Evolutionary conservation across 2,329 filamentous ascomycete species (phyloP).

Genomic region (Pseudocercospora crystallina): DNA sequence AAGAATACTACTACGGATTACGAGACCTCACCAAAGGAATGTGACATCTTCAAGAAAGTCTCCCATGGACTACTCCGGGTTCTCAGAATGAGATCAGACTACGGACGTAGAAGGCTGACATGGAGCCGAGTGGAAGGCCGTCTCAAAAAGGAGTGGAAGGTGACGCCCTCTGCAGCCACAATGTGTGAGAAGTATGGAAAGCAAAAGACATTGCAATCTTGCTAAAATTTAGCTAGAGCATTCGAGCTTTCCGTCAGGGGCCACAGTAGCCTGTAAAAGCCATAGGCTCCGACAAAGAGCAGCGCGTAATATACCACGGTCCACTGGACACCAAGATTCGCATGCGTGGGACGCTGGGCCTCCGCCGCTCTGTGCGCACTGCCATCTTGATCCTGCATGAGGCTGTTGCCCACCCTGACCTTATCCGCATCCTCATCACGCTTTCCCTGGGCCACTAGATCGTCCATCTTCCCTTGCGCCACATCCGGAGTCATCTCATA

Average conservation of each 20-base stretch:
- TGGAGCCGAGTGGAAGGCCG: too few relatives aligned
- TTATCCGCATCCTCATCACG: conserved; percentile 23
- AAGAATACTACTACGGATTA: too few relatives aligned
- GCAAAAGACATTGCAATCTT: too few relatives aligned
- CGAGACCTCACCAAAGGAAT: too few relatives aligned
- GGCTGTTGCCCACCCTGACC: conserved; percentile 1
- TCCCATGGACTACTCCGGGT: too few relatives aligned
- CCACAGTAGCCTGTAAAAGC: conserved; percentile 72
- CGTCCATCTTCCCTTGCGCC: conserved; percentile 30
- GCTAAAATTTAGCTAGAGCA: conserved; percentile 42
- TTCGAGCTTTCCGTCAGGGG: conserved; percentile 65
- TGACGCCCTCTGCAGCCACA: too few relatives aligned
- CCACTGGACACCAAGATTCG: conserved; percentile 56
- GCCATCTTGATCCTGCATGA: conserved; percentile 25
- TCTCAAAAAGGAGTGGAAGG: too few relatives aligned
- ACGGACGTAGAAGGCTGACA: too few relatives aligned
- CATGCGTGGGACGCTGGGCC: conserved; percentile 21
- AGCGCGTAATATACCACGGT: conserved; percentile 77
- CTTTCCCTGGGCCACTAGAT: conserved; percentile 29
- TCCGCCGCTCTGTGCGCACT: conserved; percentile 41
- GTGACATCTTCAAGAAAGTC: too few relatives aligned
- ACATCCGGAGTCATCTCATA: conserved; percentile 31
- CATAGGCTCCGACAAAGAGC: conserved; percentile 67
- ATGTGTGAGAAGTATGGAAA: too few relatives aligned
- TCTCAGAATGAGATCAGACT: too few relatives aligned